Evolutionary conservation across 73 alveolate species (phyloP).

Genomic region (Tetrahymena borealis): DNA sequence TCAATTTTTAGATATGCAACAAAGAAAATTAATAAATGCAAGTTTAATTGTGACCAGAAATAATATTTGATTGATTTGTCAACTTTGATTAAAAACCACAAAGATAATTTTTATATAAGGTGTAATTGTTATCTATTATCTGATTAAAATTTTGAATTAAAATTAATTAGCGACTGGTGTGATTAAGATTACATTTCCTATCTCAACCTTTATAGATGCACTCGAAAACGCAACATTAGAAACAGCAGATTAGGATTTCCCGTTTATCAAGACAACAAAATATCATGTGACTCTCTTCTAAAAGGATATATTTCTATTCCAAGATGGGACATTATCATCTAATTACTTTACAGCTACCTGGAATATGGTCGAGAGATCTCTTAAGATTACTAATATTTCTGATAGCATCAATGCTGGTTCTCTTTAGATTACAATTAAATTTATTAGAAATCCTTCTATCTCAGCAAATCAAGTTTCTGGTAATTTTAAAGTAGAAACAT

Average conservation of each 20-base stretch:
- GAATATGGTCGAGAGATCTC: slow-evolving; percentile 8
- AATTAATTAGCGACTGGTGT: background rate
- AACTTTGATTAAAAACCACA: too few relatives aligned
- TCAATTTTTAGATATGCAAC: background rate
- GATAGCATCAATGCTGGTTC: slow-evolving; percentile 31
- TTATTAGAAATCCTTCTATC: slow-evolving; percentile 24
- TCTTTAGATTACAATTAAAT: slow-evolving; percentile 17
- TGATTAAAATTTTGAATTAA: background rate
- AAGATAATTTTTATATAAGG: too few relatives aligned
- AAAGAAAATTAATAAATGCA: too few relatives aligned
- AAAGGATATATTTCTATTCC: background rate
- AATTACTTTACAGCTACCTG: slow-evolving; percentile 7
- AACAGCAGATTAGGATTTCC: background rate
- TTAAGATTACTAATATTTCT: slow-evolving; percentile 3
- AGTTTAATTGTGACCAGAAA: too few relatives aligned
- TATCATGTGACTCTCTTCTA: background rate
- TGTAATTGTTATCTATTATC: too few relatives aligned
- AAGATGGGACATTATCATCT: slow-evolving; percentile 4
- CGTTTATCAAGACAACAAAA: slow-evolving; percentile 2
- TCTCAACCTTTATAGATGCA: background rate
- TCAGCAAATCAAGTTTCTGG: slow-evolving; percentile 27
- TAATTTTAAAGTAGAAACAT: background rate
- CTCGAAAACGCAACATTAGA: background rate
- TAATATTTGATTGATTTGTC: too few relatives aligned
- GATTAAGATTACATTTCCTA: background rate